Base-by-base conservation (phyloP, 352 stramenopile genomes). In the Phytopythium cucurbitacearum region DNA sequence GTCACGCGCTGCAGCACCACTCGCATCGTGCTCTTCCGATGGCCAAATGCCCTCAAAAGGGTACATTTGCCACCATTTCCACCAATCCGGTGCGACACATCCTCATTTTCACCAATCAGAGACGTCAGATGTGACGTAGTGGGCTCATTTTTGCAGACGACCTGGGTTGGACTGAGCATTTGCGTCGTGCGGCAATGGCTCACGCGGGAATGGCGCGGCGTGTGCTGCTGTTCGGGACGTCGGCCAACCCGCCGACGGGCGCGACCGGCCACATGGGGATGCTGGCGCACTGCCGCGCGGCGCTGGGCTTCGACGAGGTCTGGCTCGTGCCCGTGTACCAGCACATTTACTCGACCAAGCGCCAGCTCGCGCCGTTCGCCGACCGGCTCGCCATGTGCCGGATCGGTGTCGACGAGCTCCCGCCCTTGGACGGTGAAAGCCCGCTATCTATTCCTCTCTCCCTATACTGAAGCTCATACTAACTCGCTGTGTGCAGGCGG, bases 291-390 rank as follows among this genome's bases (percentile, higher is more conserved):
- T 89, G 72, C 48, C 70, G 62, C 9, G 28, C 53, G 28, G 51
- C 83, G 36, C 43, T 54, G 33, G 47, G n/a, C 39, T 93, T 88
- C 48, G 87, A 96, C 53, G 80, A 96, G 64, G 69, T 96, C 38
- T 96, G 87, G 87, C 52, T 96, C n/a, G 48, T 96, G 48, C 87
- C 87, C 8, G 87, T 96, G 51, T 96, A 90, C 60, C 80, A 89
- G 55, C 87, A 96, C 66, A 95, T 95, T 52, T 95, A 89, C 64
- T 76, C 69, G 21, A 80, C 53, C 51, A 96, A 96, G 69, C 69
- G 71, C 37, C 48, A 79, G 42, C 76, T 96, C 43, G 85, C 78
- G 37, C 60, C 74, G 3, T 96, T 95, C 63, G 53, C 76, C 4
- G 65, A 94, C 52, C 81, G 87, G 53, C 50, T 95, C 28, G 50